Evolutionary conservation across 179 eudicot genomes (phyloP), one percentile per base, ranked within the genome.

Genomic region (Drosera spatulata): DNA sequence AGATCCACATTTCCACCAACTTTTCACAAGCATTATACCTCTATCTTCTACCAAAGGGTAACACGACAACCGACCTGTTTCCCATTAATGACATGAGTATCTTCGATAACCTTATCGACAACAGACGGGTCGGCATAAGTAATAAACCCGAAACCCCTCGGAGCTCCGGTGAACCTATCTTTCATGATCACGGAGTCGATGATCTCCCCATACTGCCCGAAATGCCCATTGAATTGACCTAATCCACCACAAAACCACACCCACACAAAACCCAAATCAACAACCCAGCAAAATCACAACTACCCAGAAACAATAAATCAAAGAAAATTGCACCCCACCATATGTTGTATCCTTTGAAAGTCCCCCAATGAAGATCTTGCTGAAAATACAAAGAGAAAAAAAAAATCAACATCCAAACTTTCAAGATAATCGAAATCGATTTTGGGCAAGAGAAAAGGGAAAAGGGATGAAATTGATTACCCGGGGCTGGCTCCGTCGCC

Each of bases 401-500:
- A 37, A 5, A 3, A 48, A 9, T 12, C 52, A 6, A 39, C 63
- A 55, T 12, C 38, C 4, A 5, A 40, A 15, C 0, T 33, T 37
- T 7, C 39, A 3, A 56, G 0, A 55, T 3, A 8, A 42, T n/a
- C 8, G 1, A 49, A 62, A 6, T 3, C 14, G 41, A 37, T 37
- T 3, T 4, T 6, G 12, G 3, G 6, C 11, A 7, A 48, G 10
- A 46, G 40, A 9, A 13, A 4, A 9, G 11, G 10, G 48, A 10
- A 15, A 3, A 58, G 41, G 22, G 54, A 37, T 4, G 10, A 6
- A 13, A 51, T 11, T 47, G 37, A 33, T 71, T 59, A 82, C 85
- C 88, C 85, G 3, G 88, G 88, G 54, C 85, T 82, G 3, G 80
- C 86, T 40, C 82, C 86, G 58, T 82, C 80, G 54, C 80, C 87